These are phyloP conservation scores for Lepiota brunneoincarnata DNA, from an alignment of 768 basidiomycete genomes.

Conservation along the genomic window DNA sequence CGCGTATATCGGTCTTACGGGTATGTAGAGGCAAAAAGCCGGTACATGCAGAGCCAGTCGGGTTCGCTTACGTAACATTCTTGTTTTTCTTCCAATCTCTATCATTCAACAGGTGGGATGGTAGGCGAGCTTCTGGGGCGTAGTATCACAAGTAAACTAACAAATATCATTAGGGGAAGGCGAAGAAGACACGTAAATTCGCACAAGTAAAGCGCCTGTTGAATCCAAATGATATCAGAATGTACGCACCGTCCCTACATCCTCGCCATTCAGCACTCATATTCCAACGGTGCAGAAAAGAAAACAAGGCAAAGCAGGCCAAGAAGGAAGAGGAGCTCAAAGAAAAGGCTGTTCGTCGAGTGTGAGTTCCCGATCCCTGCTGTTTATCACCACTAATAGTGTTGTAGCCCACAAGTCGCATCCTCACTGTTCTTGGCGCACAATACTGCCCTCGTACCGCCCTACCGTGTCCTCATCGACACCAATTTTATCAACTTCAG, in stretches of 20 bases:
- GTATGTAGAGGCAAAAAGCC: too few species aligned
- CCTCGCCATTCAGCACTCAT: conserved; percentile 10
- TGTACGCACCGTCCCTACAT: conserved; percentile 43
- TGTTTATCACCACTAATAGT: conserved; percentile 9
- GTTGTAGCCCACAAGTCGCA: conserved; percentile 72
- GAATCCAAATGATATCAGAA: conserved; percentile 88
- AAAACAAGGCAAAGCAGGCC: conserved; percentile 87
- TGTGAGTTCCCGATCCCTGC: conserved; percentile 50
- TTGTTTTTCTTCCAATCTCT: neutral
- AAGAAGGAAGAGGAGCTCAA: conserved; percentile 82
- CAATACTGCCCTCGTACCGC: conserved; percentile 93
- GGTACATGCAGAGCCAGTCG: too few species aligned
- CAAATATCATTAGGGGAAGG: conserved; percentile 60
- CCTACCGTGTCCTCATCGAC: conserved; percentile 95
- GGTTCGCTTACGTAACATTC: conserved; percentile 1
- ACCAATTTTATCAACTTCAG: conserved; percentile 99
- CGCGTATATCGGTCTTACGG: too few species aligned
- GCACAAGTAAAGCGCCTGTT: conserved; percentile 91
- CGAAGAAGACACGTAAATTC: conserved; percentile 94
- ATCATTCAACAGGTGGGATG: neutral
- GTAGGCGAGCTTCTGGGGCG: neutral
- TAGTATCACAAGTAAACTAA: too few species aligned
- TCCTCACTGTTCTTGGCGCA: conserved; percentile 93
- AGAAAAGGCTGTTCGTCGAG: conserved; percentile 69
- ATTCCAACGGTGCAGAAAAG: conserved; percentile 59